Evolutionary conservation across 164 flowering plant genomes (phyloP).

Genomic region (Magnolia changhungtana): DNA sequence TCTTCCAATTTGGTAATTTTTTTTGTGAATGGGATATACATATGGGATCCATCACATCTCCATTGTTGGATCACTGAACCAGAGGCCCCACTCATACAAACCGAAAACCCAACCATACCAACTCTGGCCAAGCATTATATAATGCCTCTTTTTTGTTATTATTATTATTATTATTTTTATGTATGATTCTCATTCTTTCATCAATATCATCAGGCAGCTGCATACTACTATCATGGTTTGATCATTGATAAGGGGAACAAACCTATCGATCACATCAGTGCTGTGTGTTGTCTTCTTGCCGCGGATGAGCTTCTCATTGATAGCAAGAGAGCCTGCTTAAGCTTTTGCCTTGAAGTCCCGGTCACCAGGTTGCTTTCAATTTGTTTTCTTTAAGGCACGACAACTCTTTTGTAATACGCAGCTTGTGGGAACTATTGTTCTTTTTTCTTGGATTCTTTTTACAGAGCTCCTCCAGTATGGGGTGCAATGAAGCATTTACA

Average conservation of each 20-base stretch:
- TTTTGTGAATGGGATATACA: too few species aligned
- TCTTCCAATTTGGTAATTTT: too few species aligned
- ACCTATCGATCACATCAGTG: constrained; percentile 57
- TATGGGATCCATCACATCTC: too few species aligned
- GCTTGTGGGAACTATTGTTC: neutral
- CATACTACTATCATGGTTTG: constrained; percentile 89
- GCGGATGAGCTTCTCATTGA: constrained; percentile 73
- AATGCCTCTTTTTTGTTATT: neutral
- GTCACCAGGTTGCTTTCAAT: constrained; percentile 62
- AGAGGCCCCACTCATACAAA: neutral
- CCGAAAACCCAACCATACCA: neutral
- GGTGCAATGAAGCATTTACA: constrained; percentile 82
- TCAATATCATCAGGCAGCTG: constrained; percentile 64
- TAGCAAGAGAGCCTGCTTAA: constrained; percentile 80
- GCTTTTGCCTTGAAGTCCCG: constrained; percentile 77
- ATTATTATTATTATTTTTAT: too few species aligned
- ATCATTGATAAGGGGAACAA: constrained; percentile 81
- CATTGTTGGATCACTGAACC: neutral
- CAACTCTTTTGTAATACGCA: neutral
- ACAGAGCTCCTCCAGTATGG: constrained; percentile 77
- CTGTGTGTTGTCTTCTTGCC: constrained; percentile 79
- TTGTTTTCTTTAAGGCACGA: neutral
- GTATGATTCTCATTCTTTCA: neutral
- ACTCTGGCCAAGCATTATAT: neutral
- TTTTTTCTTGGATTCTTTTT: neutral